These are phyloP conservation scores for Zoysia matrella DNA, from an alignment of 202 grass and related monocot species.

Conservation along the genomic window DNA sequence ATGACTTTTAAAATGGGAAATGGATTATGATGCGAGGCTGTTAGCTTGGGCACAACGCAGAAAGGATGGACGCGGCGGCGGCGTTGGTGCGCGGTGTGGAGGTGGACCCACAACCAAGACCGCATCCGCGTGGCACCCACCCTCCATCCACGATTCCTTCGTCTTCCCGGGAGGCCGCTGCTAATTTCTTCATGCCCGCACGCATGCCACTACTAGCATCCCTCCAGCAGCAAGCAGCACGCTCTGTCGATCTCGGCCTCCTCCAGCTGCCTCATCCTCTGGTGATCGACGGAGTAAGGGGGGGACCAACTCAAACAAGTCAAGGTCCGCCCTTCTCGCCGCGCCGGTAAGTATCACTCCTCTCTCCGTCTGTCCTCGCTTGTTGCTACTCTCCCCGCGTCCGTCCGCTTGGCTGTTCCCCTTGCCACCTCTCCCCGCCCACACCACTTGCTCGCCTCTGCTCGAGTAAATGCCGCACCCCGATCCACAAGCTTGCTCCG, in stretches of 20 bases:
- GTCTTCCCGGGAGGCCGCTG: neutral
- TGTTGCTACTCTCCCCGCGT: neutral
- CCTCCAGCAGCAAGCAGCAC: neutral
- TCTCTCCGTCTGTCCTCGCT: neutral
- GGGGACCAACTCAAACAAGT: too few species aligned
- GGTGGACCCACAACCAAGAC: slow-evolving; percentile 8
- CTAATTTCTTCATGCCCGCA: neutral
- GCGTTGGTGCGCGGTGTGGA: slow-evolving; percentile 3
- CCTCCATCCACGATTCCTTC: slow-evolving; percentile 24
- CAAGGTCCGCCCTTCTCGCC: neutral
- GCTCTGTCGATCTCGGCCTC: neutral
- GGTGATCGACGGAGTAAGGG: slow-evolving; percentile 6
- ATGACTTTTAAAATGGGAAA: too few species aligned
- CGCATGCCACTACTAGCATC: neutral
- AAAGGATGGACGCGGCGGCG: neutral
- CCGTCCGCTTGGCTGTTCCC: neutral
- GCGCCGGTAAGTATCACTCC: slow-evolving; percentile 37
- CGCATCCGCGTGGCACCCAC: slow-evolving; percentile 41
- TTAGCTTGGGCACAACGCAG: too few species aligned
- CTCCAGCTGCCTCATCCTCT: slow-evolving; percentile 8
- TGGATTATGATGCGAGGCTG: too few species aligned
- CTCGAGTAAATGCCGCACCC: slow-evolving; percentile 46
- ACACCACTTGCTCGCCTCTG: neutral
- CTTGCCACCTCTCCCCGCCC: neutral
- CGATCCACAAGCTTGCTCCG: neutral